Evolutionary conservation across 768 basidiomycete species (phyloP).

Genomic region (Chalciporus piperatus): DNA sequence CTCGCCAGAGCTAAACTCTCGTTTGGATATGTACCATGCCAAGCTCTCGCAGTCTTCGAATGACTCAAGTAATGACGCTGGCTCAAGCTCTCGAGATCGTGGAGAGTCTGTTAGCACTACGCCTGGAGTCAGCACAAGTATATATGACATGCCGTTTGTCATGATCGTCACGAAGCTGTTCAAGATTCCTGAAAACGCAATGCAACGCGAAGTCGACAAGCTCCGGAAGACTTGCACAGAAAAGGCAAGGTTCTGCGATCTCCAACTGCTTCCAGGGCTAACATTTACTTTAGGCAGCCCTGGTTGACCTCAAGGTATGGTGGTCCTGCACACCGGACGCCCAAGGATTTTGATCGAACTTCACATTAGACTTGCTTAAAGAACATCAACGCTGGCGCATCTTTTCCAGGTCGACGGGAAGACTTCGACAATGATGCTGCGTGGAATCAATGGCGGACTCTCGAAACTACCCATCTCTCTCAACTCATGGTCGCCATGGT

Average conservation of each 20-base stretch:
- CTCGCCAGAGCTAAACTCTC: slow-evolving; percentile 74
- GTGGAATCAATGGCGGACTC: slow-evolving; percentile 79
- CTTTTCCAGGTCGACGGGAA: slow-evolving; percentile 82
- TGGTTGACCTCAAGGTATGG: slow-evolving; percentile 80
- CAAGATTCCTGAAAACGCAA: slow-evolving; percentile 63
- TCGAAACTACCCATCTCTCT: slow-evolving; percentile 81
- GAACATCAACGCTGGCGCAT: slow-evolving; percentile 78
- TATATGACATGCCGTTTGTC: slow-evolving; percentile 80
- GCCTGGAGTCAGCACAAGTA: slow-evolving; percentile 40
- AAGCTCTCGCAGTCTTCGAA: slow-evolving; percentile 67
- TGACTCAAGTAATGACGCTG: slow-evolving; percentile 67
- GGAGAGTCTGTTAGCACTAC: slow-evolving; percentile 43
- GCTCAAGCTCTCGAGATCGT: slow-evolving; percentile 55
- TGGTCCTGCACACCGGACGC: not conserved
- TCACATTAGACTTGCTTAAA: slow-evolving; percentile 70
- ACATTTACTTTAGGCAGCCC: slow-evolving; percentile 57
- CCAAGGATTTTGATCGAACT: slow-evolving; percentile 5
- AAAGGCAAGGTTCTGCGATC: slow-evolving; percentile 45
- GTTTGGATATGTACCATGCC: slow-evolving; percentile 80
- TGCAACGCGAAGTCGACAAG: slow-evolving; percentile 73
- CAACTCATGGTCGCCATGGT: slow-evolving; percentile 89
- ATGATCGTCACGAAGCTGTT: slow-evolving; percentile 67
- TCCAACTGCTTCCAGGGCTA: not conserved
- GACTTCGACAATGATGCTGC: slow-evolving; percentile 84
- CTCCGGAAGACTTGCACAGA: slow-evolving; percentile 67